phyloP scores from a whole-genome alignment of 306 rosid species.

The Prunus persica region Prunus_persica_NCBIv2 NC_034010.1:1151001-1151500 shows the following conservation, averaged over 20 bases:
- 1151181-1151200: not conserved
- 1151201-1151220: not conserved
- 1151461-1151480: not conserved
- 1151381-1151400: not conserved
- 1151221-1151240: not conserved
- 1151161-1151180: not conserved
- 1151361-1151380: not conserved
- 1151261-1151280: not conserved
- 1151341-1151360: not conserved
- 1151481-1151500: not conserved
- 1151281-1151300: constrained; percentile 29
- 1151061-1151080: too few species aligned
- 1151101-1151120: not conserved
- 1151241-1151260: not conserved
- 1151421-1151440: not conserved
- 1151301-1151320: not conserved
- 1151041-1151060: too few species aligned
- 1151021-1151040: too few species aligned
- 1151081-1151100: not conserved
- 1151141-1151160: not conserved
- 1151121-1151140: not conserved
- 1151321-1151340: not conserved
- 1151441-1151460: not conserved
- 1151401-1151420: not conserved
- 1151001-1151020: too few species aligned